Evolutionary conservation across 495 filamentous ascomycete species (phyloP).

Genomic region (Apiosordaria backusii): DNA sequence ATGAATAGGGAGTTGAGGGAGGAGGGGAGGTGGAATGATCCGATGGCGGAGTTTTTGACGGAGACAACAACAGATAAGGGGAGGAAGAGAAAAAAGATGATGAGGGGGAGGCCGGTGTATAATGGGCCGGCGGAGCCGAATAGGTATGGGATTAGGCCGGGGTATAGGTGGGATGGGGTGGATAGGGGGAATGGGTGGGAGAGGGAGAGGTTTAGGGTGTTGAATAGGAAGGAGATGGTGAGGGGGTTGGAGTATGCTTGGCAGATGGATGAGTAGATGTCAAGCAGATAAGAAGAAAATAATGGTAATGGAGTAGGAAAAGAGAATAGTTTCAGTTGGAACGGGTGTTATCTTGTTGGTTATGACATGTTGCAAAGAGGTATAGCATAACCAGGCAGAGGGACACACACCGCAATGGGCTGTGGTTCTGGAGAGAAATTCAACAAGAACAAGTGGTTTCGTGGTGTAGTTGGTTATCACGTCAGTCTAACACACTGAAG

Average conservation of each 20-base stretch:
- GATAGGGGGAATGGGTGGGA: slow-evolving; percentile 94
- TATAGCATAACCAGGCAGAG: too few species aligned
- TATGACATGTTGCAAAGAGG: too few species aligned
- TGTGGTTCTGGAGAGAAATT: too few species aligned
- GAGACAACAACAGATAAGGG: slow-evolving; percentile 32
- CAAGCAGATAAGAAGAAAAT: too few species aligned
- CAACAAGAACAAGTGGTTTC: too few species aligned
- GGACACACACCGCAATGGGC: too few species aligned
- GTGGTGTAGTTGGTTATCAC: too few species aligned
- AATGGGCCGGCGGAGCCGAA: slow-evolving; percentile 78
- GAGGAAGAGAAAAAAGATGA: slow-evolving; percentile 43
- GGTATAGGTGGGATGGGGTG: slow-evolving; percentile 95
- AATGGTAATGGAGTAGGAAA: too few species aligned
- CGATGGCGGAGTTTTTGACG: slow-evolving; percentile 75
- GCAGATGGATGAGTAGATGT: slow-evolving; percentile 86
- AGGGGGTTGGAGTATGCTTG: slow-evolving; percentile 84
- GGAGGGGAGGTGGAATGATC: slow-evolving; percentile 84
- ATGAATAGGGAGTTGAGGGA: slow-evolving; percentile 80
- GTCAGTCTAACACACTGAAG: too few species aligned
- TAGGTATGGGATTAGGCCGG: slow-evolving; percentile 89
- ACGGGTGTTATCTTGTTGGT: too few species aligned
- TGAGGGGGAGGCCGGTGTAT: slow-evolving; percentile 68
- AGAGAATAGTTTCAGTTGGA: too few species aligned
- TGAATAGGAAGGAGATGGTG: slow-evolving; percentile 68
- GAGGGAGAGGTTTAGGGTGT: slow-evolving; percentile 84